phyloP scores from a whole-genome alignment of 2,329 filamentous ascomycete species.

The Leptographium wingfieldii region DNA sequence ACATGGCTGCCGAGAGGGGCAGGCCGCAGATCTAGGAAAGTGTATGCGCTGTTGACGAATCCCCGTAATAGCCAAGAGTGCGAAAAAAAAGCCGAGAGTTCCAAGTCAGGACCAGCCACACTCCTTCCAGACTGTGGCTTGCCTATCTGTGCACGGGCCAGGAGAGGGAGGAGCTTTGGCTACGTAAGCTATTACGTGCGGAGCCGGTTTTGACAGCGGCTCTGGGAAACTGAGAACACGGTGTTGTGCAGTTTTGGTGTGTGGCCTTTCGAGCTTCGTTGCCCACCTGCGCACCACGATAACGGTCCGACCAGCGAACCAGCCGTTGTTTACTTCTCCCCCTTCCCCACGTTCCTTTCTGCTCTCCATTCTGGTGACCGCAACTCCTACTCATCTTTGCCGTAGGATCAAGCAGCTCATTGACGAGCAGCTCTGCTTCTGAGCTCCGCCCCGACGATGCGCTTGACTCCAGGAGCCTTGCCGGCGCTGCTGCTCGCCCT shows the following conservation, averaged over 20 bases:
- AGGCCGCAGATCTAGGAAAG: background rate
- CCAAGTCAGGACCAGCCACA: background rate
- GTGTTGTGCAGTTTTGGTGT: slow-evolving; percentile 16
- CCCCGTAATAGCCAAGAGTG: background rate
- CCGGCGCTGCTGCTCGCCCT: slow-evolving; percentile 48
- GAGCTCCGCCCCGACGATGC: slow-evolving; percentile 25
- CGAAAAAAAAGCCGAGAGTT: background rate
- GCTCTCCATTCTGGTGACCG: background rate
- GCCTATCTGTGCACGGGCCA: slow-evolving; percentile 5
- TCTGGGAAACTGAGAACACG: slow-evolving; percentile 15
- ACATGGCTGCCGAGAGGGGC: background rate
- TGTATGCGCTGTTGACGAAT: background rate
- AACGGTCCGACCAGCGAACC: background rate
- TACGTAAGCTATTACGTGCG: slow-evolving; percentile 22
- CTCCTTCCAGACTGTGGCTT: background rate
- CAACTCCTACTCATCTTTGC: background rate
- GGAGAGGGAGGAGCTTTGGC: slow-evolving; percentile 16
- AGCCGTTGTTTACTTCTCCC: background rate
- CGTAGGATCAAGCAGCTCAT: slow-evolving; percentile 13
- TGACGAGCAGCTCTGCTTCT: background rate
- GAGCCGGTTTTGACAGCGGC: slow-evolving; percentile 5
- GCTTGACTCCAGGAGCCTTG: slow-evolving; percentile 33
- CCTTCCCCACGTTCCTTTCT: background rate
- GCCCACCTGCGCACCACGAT: background rate
- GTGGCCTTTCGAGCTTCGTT: slow-evolving; percentile 1